A percentile compares a stretch with the other conserved stretches of the same genome.
Evolutionary conservation across 768 basidiomycete genomes (phyloP).

Genomic region (Russula ochroleuca): DNA sequence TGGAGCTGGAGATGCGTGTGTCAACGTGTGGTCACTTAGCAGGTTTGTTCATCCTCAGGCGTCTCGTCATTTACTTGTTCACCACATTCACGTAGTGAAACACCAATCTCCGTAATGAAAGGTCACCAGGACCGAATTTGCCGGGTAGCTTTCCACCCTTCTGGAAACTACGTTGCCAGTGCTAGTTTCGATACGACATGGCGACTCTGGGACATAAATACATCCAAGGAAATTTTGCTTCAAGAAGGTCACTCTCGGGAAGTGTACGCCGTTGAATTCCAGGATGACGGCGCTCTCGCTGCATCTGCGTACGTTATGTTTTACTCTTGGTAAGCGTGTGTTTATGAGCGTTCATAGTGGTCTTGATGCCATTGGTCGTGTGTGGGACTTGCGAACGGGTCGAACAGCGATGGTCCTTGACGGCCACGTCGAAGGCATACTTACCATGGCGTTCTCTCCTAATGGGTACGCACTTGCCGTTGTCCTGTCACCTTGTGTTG

Average conservation of each 20-base stretch:
- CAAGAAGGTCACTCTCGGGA: conserved; percentile 98
- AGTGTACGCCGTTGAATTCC: conserved; percentile 94
- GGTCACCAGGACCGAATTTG: conserved; percentile 91
- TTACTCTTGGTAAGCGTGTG: background rate
- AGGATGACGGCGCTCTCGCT: conserved; percentile 87
- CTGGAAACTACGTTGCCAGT: conserved; percentile 87
- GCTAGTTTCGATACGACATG: conserved; percentile 97
- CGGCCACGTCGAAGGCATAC: conserved; percentile 91
- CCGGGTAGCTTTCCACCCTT: conserved; percentile 94
- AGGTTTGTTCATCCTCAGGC: conserved; percentile 45
- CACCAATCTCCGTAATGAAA: conserved; percentile 77
- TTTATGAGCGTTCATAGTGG: conserved; percentile 51
- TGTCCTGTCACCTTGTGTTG: background rate
- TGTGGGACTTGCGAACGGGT: conserved; percentile 96
- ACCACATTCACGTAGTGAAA: conserved; percentile 51
- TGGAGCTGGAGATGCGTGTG: conserved; percentile 80
- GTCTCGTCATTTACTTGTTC: conserved; percentile 1
- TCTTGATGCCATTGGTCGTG: conserved; percentile 91
- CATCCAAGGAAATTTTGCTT: conserved; percentile 72
- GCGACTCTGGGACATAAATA: conserved; percentile 92
- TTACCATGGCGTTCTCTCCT: conserved; percentile 87
- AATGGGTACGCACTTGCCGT: conserved; percentile 66
- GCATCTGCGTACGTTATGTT: conserved; percentile 75
- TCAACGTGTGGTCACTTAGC: conserved; percentile 86
- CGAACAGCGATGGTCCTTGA: conserved; percentile 97